Conservation (phyloP, 768 basidiomycete species). For the Pleurotus giganteus region DNA sequence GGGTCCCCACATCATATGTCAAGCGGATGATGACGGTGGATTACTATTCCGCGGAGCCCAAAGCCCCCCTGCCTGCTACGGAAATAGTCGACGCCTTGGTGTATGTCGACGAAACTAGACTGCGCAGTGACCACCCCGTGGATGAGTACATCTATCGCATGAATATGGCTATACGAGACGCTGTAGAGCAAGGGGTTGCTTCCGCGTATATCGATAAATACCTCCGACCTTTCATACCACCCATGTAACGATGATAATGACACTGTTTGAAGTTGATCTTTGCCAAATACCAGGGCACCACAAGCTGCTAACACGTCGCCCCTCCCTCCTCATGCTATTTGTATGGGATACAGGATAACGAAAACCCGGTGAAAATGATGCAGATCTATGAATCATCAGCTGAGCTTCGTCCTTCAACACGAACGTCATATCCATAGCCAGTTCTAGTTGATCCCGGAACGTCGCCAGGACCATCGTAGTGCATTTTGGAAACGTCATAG, state of each 20-base stretch:
- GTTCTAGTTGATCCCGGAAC: conserved; percentile 58
- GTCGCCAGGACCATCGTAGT: conserved; percentile 84
- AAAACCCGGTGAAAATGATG: neutral
- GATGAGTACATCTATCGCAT: conserved; percentile 45
- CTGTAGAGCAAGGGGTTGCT: conserved; percentile 35
- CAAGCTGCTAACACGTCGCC: no score
- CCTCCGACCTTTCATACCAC: conserved; percentile 41
- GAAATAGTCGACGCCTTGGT: conserved; percentile 29
- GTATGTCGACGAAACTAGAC: conserved; percentile 38
- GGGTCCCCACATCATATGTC: conserved; percentile 32
- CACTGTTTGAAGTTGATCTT: no score
- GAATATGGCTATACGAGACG: conserved; percentile 44
- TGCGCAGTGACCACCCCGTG: conserved; percentile 28
- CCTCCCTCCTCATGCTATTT: neutral
- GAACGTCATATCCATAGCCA: conserved; percentile 81
- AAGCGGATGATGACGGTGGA: conserved; percentile 32
- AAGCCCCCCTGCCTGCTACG: neutral
- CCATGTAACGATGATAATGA: no score
- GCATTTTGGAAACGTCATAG: conserved; percentile 87
- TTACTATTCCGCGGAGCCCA: conserved; percentile 13
- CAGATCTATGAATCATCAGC: conserved; percentile 29
- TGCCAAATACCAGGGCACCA: no score
- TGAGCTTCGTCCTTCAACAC: conserved; percentile 56
- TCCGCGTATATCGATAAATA: conserved; percentile 41
- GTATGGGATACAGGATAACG: no score